Evolutionary conservation across 2,329 filamentous ascomycete genomes (phyloP).

Genomic region (Thelonectria rubi): DNA sequence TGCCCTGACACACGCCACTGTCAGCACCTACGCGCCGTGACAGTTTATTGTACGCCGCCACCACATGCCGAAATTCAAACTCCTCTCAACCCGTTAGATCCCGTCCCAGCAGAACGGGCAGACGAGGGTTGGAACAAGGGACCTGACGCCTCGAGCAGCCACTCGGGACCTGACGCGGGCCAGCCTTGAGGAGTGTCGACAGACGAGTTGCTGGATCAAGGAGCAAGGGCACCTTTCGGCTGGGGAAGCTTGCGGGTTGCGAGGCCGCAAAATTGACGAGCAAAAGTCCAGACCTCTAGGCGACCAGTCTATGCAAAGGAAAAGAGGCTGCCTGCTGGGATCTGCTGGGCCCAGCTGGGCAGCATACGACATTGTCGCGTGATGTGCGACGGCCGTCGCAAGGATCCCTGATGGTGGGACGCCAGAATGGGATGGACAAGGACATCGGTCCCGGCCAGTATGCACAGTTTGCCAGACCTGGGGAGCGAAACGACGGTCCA

Average conservation of each 20-base stretch:
- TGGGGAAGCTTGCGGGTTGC: constrained; percentile 1
- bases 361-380: constrained; percentile 40
- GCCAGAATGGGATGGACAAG: constrained; percentile 8
- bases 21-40: not conserved
- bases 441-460: constrained; percentile 22
- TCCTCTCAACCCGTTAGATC: constrained; percentile 17
- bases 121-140: constrained; percentile 26
- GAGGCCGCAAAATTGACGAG: constrained; percentile 14
- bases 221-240: constrained; percentile 12
- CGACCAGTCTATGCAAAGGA: constrained; percentile 11
- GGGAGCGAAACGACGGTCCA: constrained; percentile 33
- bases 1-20: not conserved
- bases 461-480: constrained; percentile 23
- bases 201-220: constrained; percentile 34
- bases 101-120: constrained; percentile 33
- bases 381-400: constrained; percentile 30
- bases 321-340: constrained; percentile 31
- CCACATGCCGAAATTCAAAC: constrained; percentile 17
- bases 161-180: constrained; percentile 29
- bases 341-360: constrained; percentile 28
- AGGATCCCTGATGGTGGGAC: constrained; percentile 33
- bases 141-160: constrained; percentile 19
- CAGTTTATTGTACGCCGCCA: not conserved
- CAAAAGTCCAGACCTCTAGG: not conserved
- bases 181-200: constrained; percentile 6